These are phyloP conservation scores for Aspergillus thermomutatus DNA, from an alignment of 2,329 filamentous ascomycete species.

Conservation along the genomic window DNA sequence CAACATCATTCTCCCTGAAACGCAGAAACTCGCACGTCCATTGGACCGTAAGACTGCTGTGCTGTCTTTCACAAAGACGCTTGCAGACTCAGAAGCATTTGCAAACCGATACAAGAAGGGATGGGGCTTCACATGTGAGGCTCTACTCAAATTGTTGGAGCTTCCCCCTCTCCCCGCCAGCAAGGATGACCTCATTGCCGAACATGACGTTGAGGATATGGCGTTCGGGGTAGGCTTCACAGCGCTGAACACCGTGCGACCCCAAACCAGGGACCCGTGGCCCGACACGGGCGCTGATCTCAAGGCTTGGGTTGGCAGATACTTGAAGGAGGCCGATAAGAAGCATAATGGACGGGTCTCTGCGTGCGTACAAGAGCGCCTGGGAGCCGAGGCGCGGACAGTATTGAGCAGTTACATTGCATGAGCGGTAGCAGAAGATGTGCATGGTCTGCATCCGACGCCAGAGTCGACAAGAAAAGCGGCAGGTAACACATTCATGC, in stretches of 20 bases:
- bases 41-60: conserved; percentile 91
- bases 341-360: conserved; percentile 69
- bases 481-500: background rate
- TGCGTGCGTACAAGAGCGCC: conserved; percentile 67
- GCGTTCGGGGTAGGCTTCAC: conserved; percentile 95
- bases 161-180: conserved; percentile 74
- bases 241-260: conserved; percentile 84
- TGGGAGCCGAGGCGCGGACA: conserved; percentile 58
- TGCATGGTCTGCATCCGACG: background rate
- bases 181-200: conserved; percentile 73
- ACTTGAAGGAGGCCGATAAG: conserved; percentile 73
- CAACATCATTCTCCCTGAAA: conserved; percentile 80
- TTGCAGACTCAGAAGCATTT: conserved; percentile 82
- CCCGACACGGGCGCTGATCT: conserved; percentile 77
- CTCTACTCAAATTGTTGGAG: conserved; percentile 82
- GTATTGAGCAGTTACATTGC: conserved; percentile 49
- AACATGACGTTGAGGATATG: conserved; percentile 91
- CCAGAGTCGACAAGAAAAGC: background rate
- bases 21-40: conserved; percentile 81
- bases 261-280: conserved; percentile 72
- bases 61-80: conserved; percentile 86
- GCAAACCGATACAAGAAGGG: conserved; percentile 79
- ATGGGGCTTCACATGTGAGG: conserved; percentile 86
- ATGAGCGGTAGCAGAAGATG: conserved; percentile 8
- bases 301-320: conserved; percentile 76